Percentiles rank a stretch among this genome's conserved stretches.
Evolutionary conservation across 2,329 filamentous ascomycete species (phyloP).

Genomic region (Anisogramma anomala): DNA sequence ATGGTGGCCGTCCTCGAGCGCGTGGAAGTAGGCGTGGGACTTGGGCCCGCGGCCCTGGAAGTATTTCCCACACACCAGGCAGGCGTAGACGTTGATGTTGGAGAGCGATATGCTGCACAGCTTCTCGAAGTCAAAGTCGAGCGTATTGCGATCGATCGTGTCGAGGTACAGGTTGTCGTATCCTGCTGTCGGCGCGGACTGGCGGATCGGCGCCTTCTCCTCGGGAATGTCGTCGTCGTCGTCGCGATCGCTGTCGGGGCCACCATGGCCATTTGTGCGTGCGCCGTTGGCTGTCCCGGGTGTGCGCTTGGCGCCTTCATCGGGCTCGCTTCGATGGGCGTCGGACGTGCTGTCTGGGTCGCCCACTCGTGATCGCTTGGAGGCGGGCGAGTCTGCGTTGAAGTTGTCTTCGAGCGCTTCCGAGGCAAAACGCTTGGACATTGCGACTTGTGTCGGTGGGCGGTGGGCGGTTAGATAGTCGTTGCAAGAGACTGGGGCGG

Average conservation of each 20-base stretch:
- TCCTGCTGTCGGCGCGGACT: constrained; percentile 69
- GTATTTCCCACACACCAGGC: constrained; percentile 94
- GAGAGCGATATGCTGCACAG: constrained; percentile 90
- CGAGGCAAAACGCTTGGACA: constrained; percentile 41
- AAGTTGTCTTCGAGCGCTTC: constrained; percentile 48
- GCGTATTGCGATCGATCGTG: constrained; percentile 82
- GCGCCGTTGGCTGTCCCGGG: constrained; percentile 16
- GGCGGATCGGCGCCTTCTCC: constrained; percentile 44
- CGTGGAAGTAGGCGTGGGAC: constrained; percentile 95
- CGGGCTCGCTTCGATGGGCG: constrained; percentile 21
- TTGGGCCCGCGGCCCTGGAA: constrained; percentile 88
- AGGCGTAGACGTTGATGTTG: constrained; percentile 98
- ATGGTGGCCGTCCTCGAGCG: constrained; percentile 88
- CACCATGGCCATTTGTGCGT: constrained; percentile 20
- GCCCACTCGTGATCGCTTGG: constrained; percentile 45
- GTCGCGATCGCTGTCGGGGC: constrained; percentile 29
- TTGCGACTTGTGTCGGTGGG: neutral
- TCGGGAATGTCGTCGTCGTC: constrained; percentile 30
- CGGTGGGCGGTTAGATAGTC: constrained; percentile 25
- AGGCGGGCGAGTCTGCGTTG: constrained; percentile 44
- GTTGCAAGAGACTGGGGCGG: neutral
- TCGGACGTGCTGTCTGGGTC: constrained; percentile 23
- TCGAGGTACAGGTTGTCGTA: constrained; percentile 96
- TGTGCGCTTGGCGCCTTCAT: constrained; percentile 6
- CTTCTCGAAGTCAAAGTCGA: constrained; percentile 99